These are phyloP conservation scores for Cladophialophora immunda DNA, from an alignment of 2,329 filamentous ascomycete species.

Conservation along the genomic window DNA sequence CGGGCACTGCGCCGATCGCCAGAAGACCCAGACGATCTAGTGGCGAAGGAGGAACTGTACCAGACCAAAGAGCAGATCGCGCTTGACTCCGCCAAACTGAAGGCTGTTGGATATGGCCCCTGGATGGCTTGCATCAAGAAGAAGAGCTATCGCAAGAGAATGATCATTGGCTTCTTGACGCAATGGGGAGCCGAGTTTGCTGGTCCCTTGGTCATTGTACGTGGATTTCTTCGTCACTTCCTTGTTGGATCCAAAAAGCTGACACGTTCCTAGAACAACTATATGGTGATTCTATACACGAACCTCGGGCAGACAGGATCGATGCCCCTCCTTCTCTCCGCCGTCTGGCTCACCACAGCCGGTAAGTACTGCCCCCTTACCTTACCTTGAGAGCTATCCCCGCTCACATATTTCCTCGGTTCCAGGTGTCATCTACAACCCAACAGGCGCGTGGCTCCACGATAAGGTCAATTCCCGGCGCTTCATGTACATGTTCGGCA, in stretches of 20 bases:
- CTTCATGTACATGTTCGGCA: slow-evolving; percentile 53
- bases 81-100: slow-evolving; percentile 45
- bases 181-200: slow-evolving; percentile 64
- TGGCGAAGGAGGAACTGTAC: slow-evolving; percentile 53
- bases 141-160: slow-evolving; percentile 59
- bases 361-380: slow-evolving; percentile 42
- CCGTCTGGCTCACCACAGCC: slow-evolving; percentile 57
- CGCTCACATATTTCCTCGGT: background rate
- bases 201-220: slow-evolving; percentile 61
- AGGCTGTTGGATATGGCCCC: slow-evolving; percentile 49
- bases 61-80: slow-evolving; percentile 42
- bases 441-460: slow-evolving; percentile 51
- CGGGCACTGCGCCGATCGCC: slow-evolving; percentile 54
- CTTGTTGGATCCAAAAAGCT: background rate
- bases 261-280: slow-evolving; percentile 46
- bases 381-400: slow-evolving; percentile 5
- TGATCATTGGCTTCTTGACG: slow-evolving; percentile 62
- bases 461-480: slow-evolving; percentile 53
- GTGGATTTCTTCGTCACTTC: slow-evolving; percentile 40
- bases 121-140: slow-evolving; percentile 59
- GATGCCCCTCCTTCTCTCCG: slow-evolving; percentile 55
- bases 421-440: slow-evolving; percentile 49
- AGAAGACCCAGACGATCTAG: slow-evolving; percentile 49
- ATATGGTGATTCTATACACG: slow-evolving; percentile 52
- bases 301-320: slow-evolving; percentile 48